Evolutionary conservation across 768 basidiomycete genomes (phyloP).

Genomic region (Galerina marginata): DNA sequence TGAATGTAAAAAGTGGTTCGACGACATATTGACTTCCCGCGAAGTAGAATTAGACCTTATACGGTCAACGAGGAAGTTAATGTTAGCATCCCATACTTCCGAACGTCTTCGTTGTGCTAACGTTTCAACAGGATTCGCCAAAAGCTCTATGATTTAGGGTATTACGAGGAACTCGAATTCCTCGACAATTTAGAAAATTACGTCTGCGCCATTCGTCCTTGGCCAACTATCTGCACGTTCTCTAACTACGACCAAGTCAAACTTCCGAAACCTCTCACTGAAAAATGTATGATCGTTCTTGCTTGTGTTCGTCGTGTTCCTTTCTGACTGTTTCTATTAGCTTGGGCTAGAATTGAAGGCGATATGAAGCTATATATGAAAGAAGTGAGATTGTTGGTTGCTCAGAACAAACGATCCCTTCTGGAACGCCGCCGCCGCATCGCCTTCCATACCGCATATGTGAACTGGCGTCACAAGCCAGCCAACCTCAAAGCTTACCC

Average conservation of each 20-base stretch:
- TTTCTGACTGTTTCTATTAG: constrained; percentile 15
- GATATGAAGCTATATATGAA: constrained; percentile 34
- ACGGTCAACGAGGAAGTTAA: constrained; percentile 4
- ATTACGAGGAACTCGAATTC: constrained; percentile 17
- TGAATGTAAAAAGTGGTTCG: constrained; percentile 9
- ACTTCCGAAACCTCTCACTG: constrained; percentile 17
- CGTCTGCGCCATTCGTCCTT: background rate
- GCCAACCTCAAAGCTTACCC: constrained; percentile 14
- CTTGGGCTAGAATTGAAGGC: constrained; percentile 33
- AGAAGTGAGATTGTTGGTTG: constrained; percentile 18
- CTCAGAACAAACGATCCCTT: constrained; percentile 23
- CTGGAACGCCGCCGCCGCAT: constrained; percentile 25
- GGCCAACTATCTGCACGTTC: background rate
- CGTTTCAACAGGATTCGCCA: constrained; percentile 11
- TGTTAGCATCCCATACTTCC: background rate
- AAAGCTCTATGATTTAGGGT: constrained; percentile 14
- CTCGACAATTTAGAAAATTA: constrained; percentile 3
- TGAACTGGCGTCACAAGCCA: constrained; percentile 20
- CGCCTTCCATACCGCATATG: constrained; percentile 26
- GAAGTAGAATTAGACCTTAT: constrained; percentile 17
- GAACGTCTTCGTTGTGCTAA: background rate
- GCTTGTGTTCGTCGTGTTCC: background rate
- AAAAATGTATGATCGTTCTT: background rate
- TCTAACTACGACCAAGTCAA: constrained; percentile 8
- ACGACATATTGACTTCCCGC: constrained; percentile 5